Percentiles rank a stretch among this genome's conserved stretches.
phyloP scores from a whole-genome alignment of 805 yeast genomes.

The Jamesozyma gamospora region DNA sequence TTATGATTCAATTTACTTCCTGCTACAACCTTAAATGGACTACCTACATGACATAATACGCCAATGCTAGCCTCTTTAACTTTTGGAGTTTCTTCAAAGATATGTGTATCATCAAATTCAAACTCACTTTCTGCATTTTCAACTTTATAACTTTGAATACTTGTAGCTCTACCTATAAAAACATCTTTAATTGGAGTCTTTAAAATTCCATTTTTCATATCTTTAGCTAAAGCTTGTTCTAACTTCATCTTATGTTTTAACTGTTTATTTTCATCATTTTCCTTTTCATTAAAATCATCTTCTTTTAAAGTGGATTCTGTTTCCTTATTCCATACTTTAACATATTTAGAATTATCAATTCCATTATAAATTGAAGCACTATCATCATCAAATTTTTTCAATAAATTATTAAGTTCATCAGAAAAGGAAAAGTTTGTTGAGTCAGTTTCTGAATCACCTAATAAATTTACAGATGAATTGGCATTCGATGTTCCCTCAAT shows the following conservation, averaged over 20 bases:
- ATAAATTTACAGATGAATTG: background rate
- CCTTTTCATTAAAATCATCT: background rate
- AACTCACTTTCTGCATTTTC: slow-evolving; percentile 1
- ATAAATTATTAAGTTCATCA: slow-evolving; percentile 6
- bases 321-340: slow-evolving; percentile 6
- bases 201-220: slow-evolving; percentile 7
- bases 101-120: background rate
- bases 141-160: slow-evolving; percentile 16
- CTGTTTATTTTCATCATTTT: background rate
- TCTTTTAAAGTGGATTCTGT: background rate
- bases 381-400: slow-evolving; percentile 3
- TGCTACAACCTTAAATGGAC: slow-evolving; percentile 22
- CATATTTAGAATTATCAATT: background rate
- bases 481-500: background rate
- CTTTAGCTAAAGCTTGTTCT: slow-evolving; percentile 11
- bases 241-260: background rate
- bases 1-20: slow-evolving; percentile 4
- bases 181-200: slow-evolving; percentile 18
- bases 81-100: background rate
- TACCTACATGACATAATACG: slow-evolving; percentile 12
- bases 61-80: background rate
- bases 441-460: background rate
- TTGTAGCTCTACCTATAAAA: slow-evolving; percentile 14
- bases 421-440: slow-evolving; percentile 2
- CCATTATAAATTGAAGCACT: background rate